Base-by-base conservation (phyloP, 2,329 filamentous ascomycete genomes). In the Periconia sp. region DNA sequence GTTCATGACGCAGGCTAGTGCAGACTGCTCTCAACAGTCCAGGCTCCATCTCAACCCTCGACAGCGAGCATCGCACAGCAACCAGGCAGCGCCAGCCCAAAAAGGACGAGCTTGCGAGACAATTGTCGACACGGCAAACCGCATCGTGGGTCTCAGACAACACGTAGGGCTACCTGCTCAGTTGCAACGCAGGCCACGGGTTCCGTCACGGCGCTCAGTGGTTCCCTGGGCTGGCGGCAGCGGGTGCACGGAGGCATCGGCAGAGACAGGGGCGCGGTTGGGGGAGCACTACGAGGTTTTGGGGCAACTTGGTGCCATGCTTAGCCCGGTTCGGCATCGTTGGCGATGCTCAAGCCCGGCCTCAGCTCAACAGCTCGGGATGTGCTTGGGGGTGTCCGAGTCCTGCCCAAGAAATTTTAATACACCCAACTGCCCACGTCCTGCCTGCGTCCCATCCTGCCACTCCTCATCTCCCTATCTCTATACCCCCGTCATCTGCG, bases 341-440 rank as follows among this genome's bases (percentile, higher is more conserved):
- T 54, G 58, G 56, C 50, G 55, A 59, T 59, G 56, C 35, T 51
- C 51, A 44, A 34, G 41, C 40, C 51, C 46, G 64, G 63, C 53
- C 54, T 61, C 60, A 56, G 63, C 64, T 66, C 65, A 66, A 68
- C 64, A 66, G 55, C 53, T 58, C 57, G 62, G 63, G 57, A 57
- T 55, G 48, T 56, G 62, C 62, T 59, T 64, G 64, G 63, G 43
- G 60, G 50, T 49, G 41, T 44, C 57, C 54, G 50, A 48, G 38
- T 17, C 40, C 25, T 22, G 23, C 37, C 21, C 43, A 46, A 46
- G 52, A 24, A 56, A 62, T 59, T 57, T 63, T 60, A 58, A 58
- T 58, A 64, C n/a, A 40, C 37, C 43, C 48, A 43, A 48, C 45
- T 13, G 32, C 43, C 34, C 30, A 24, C 43, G 34, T 43, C 43